A percentile compares a stretch with the other conserved stretches of the same genome.
These are phyloP conservation scores for Mortierella alpina DNA, from an alignment of 192 early-diverging fungal genomes.

Conservation along the genomic window DNA sequence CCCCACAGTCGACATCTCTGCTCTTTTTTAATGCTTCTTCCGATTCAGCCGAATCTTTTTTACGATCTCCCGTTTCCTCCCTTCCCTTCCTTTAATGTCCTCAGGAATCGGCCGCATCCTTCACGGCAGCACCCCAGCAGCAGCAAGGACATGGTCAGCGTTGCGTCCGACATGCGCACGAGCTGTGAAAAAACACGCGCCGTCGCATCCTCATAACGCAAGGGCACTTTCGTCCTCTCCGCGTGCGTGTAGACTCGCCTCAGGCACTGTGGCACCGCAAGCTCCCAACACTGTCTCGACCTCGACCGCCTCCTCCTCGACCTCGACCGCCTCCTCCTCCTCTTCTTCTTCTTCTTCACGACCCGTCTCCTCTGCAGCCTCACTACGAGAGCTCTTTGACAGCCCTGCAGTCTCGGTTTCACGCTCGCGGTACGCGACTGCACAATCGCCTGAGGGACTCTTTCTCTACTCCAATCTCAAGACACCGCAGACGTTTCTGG, in stretches of 20 bases:
- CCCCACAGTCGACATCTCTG: no score
- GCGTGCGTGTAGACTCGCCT: neutral
- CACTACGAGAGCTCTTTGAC: constrained; percentile 45
- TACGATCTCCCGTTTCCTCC: neutral
- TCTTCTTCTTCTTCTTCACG: neutral
- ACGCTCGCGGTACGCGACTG: constrained; percentile 18
- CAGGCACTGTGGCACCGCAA: neutral
- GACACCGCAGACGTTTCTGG: constrained; percentile 55
- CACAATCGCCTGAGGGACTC: constrained; percentile 34
- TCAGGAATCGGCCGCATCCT: constrained; percentile 38
- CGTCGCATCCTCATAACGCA: neutral
- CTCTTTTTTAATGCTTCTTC: neutral
- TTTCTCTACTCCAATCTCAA: constrained; percentile 58
- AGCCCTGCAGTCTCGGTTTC: constrained; percentile 15
- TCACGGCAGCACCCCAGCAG: neutral
- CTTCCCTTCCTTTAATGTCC: constrained; percentile 11
- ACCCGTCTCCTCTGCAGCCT: neutral
- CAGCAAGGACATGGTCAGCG: constrained; percentile 9
- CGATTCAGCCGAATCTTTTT: neutral
- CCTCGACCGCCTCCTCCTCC: no score
- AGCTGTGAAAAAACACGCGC: neutral
- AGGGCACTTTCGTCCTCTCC: neutral
- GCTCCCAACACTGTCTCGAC: neutral
- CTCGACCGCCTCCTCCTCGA: neutral
- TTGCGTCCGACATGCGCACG: neutral